These are phyloP conservation scores for Russula abietina DNA, from an alignment of 768 basidiomycete species.

Conservation along the genomic window DNA sequence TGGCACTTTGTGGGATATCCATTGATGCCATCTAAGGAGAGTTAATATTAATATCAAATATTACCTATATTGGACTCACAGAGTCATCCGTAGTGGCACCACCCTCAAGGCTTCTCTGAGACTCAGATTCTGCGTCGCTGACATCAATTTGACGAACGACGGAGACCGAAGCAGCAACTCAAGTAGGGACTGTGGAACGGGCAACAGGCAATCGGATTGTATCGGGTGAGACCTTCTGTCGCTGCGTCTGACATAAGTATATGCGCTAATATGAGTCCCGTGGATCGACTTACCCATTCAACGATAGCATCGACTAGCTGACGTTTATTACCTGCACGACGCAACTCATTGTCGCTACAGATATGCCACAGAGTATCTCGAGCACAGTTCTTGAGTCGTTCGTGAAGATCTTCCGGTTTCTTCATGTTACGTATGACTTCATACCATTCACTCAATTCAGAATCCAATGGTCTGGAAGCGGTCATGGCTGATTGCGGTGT, in stretches of 20 bases:
- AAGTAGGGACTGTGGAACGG: not conserved
- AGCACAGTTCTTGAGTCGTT: not conserved
- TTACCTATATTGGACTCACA: not conserved
- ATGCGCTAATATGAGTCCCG: not conserved
- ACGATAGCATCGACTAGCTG: constrained; percentile 6
- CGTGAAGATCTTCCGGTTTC: not conserved
- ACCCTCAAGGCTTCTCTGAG: not conserved
- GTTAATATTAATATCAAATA: not conserved
- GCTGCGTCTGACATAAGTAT: not conserved
- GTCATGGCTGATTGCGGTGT: not conserved
- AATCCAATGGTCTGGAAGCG: not conserved
- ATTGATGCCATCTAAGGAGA: not conserved
- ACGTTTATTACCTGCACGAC: constrained; percentile 2
- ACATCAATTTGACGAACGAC: not conserved
- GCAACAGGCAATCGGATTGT: not conserved
- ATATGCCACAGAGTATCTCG: constrained; percentile 16
- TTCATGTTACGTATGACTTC: not conserved
- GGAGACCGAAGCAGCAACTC: not conserved
- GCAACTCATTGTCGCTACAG: constrained; percentile 14
- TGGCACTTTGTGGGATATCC: not conserved
- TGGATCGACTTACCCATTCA: constrained; percentile 15
- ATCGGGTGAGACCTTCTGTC: not conserved
- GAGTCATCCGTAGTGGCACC: not conserved
- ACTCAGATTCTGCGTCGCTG: not conserved
- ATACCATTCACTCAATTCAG: constrained; percentile 2